phyloP scores from a whole-genome alignment of 1,284 basidiomycete species.

The Exsudoporus floridanus region DNA sequence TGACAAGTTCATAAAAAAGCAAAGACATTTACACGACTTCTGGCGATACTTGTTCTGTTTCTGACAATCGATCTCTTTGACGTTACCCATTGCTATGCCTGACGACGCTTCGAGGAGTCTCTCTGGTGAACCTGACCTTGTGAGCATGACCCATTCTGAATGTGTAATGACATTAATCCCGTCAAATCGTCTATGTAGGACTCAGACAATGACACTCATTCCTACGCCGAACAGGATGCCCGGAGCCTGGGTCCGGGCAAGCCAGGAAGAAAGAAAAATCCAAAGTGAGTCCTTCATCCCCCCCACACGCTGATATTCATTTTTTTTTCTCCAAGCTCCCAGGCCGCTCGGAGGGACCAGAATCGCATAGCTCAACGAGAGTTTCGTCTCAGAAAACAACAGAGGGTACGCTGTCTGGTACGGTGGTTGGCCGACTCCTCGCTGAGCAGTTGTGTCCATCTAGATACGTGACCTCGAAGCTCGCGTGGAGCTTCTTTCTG shows the following conservation, averaged over 20 bases:
- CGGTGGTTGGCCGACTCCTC: background rate
- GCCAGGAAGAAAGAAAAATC: slow-evolving; percentile 82
- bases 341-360: slow-evolving; percentile 83
- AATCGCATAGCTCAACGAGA: slow-evolving; percentile 93
- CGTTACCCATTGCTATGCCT: slow-evolving; percentile 20
- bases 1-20: slow-evolving; percentile 1
- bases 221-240: slow-evolving; percentile 40
- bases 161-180: slow-evolving; percentile 14
- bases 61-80: background rate
- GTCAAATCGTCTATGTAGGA: slow-evolving; percentile 41
- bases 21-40: background rate
- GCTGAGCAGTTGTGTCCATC: slow-evolving; percentile 9
- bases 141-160: slow-evolving; percentile 16
- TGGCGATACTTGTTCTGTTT: background rate
- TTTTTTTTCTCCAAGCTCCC: slow-evolving; percentile 56
- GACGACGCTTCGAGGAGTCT: slow-evolving; percentile 32
- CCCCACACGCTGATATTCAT: slow-evolving; percentile 19
- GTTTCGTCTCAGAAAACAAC: slow-evolving; percentile 87
- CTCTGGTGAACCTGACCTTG: slow-evolving; percentile 28
- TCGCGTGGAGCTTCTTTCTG: slow-evolving; percentile 85
- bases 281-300: slow-evolving; percentile 53
- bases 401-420: slow-evolving; percentile 50
- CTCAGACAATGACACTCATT: slow-evolving; percentile 65
- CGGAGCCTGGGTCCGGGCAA: slow-evolving; percentile 53
- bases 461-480: slow-evolving; percentile 93